Evolutionary conservation across 2,329 filamentous ascomycete genomes (phyloP).

Genomic region (Hymenoscyphus infarciens): DNA sequence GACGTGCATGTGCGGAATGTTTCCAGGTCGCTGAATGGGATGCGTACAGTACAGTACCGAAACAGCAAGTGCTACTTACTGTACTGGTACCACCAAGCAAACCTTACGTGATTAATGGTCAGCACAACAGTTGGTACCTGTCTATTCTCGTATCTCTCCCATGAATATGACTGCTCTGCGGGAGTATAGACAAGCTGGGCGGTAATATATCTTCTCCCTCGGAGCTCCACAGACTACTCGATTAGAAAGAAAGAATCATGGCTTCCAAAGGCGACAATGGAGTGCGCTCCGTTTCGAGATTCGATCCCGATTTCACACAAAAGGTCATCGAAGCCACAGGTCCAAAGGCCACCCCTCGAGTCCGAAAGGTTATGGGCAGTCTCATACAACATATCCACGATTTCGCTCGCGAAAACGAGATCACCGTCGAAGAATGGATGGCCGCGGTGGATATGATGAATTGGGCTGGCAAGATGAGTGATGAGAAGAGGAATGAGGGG

Average conservation of each 20-base stretch:
- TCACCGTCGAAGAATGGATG: slow-evolving; percentile 59
- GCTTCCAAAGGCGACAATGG: slow-evolving; percentile 44
- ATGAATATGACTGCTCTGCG: too few relatives aligned
- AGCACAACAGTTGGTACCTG: background rate
- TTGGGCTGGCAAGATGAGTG: slow-evolving; percentile 59
- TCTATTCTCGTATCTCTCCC: background rate
- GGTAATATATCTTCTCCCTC: too few relatives aligned
- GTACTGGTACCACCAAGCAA: background rate
- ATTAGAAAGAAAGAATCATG: slow-evolving; percentile 7
- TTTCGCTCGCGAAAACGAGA: slow-evolving; percentile 54
- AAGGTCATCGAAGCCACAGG: slow-evolving; percentile 60
- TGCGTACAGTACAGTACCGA: too few relatives aligned
- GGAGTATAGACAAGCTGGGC: too few relatives aligned
- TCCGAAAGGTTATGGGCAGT: slow-evolving; percentile 51
- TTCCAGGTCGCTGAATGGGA: too few relatives aligned
- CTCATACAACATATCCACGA: slow-evolving; percentile 56
- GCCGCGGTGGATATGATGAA: slow-evolving; percentile 54
- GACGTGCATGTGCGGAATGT: background rate
- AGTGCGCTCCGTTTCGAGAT: slow-evolving; percentile 46
- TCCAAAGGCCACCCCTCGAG: slow-evolving; percentile 54
- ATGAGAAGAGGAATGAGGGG: slow-evolving; percentile 59
- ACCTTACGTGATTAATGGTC: background rate
- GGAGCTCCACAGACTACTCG: background rate
- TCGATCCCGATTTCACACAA: slow-evolving; percentile 55
- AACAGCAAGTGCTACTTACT: too few relatives aligned